These are phyloP conservation scores for Leptographium flavum DNA, from an alignment of 2,329 filamentous ascomycete genomes.

Conservation along the genomic window DNA sequence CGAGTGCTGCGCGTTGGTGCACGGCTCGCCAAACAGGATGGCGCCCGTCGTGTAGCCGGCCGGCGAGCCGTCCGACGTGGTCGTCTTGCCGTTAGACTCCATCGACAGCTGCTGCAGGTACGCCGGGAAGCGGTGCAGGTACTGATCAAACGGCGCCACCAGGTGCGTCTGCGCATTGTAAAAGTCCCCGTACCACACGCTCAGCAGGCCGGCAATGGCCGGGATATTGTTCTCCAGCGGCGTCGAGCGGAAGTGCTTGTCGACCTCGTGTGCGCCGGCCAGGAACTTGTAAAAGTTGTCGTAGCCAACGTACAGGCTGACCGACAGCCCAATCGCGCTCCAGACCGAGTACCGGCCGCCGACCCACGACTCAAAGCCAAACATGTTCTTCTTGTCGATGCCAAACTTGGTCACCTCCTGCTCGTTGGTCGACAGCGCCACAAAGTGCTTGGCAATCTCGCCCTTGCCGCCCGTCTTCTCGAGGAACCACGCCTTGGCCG, in stretches of 20 bases:
- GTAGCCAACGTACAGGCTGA: conserved; percentile 87
- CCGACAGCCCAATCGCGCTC: conserved; percentile 93
- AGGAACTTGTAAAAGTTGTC: conserved; percentile 98
- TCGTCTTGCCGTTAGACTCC: conserved; percentile 98
- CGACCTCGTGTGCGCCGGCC: conserved; percentile 89
- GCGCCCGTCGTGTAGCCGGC: conserved; percentile 97
- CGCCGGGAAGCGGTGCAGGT: conserved; percentile 95
- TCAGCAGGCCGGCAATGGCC: conserved; percentile 77
- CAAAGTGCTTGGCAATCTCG: conserved; percentile 96
- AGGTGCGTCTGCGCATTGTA: conserved; percentile 97
- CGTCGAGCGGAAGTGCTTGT: conserved; percentile 89
- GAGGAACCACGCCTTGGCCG: conserved; percentile 94
- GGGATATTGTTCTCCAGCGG: conserved; percentile 93
- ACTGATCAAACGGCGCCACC: conserved; percentile 96
- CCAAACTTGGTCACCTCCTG: conserved; percentile 94
- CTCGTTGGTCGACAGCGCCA: conserved; percentile 93
- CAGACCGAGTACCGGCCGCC: conserved; percentile 97
- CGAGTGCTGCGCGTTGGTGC: conserved; percentile 98
- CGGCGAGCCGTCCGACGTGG: conserved; percentile 74
- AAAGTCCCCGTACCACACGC: conserved; percentile 98
- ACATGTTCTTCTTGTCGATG: conserved; percentile 99
- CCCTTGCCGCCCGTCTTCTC: conserved; percentile 61
- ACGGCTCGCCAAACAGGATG: conserved; percentile 94
- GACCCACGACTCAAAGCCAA: conserved; percentile 97
- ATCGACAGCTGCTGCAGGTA: conserved; percentile 98